These are phyloP conservation scores for Wallacemonas sp. DNA, from an alignment of 208 protist genomes.

Conservation along the genomic window DNA sequence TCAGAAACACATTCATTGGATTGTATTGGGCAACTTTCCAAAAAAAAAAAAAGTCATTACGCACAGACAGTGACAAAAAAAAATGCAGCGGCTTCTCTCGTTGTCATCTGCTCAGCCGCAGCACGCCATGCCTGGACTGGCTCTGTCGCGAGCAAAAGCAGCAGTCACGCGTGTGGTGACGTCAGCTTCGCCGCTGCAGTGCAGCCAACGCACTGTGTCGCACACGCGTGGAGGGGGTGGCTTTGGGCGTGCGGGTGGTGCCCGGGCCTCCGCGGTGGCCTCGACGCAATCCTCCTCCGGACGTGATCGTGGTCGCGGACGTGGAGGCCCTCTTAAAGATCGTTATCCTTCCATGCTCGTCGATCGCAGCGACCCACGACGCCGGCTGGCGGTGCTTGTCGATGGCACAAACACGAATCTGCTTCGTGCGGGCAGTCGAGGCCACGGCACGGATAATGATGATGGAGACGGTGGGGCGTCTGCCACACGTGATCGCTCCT, in stretches of 20 bases:
- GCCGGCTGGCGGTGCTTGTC: conserved; percentile 75
- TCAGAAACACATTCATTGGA: neutral
- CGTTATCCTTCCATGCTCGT: conserved; percentile 61
- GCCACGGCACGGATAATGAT: no score
- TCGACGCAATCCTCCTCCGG: neutral
- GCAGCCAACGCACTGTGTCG: neutral
- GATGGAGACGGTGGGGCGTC: conserved; percentile 15
- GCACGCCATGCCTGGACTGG: neutral
- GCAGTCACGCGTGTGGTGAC: conserved; percentile 4
- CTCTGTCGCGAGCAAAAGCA: neutral
- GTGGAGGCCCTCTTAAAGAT: conserved; percentile 69
- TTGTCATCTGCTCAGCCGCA: neutral
- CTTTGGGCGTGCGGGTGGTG: neutral
- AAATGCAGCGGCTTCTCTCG: conserved; percentile 11
- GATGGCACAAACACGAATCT: conserved; percentile 67
- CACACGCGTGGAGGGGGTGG: neutral
- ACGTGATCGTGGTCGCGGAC: neutral
- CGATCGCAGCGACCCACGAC: conserved; percentile 67
- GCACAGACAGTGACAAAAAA: no score
- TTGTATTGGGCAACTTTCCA: no score
- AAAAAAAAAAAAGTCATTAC: no score
- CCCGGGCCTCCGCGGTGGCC: neutral
- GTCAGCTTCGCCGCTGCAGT: neutral
- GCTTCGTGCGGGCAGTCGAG: conserved; percentile 15
- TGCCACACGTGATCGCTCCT: conserved; percentile 10